Evolutionary conservation across 805 yeast species (phyloP).

Genomic region (Teunomyces barrocoloradensis): DNA sequence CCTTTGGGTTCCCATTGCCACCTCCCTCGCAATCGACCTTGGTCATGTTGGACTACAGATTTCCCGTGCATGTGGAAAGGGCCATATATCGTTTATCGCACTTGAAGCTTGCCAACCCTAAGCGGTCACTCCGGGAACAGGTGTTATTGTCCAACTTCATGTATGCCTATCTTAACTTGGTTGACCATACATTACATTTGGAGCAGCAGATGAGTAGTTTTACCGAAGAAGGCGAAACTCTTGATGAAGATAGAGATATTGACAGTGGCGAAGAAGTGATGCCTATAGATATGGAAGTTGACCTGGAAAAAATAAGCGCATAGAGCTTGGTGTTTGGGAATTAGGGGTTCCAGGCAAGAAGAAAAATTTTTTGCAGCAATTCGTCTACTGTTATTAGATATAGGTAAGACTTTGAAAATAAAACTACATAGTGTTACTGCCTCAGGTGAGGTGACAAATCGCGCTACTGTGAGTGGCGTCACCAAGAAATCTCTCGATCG

Average conservation of each 20-base stretch:
- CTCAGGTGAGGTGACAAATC: not conserved
- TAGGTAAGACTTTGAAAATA: not conserved
- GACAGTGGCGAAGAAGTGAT: constrained; percentile 11
- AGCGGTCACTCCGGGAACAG: constrained; percentile 87
- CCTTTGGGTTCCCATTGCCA: constrained; percentile 85
- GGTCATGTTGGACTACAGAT: constrained; percentile 78
- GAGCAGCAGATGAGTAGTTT: constrained; percentile 50
- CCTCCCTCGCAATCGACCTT: constrained; percentile 74
- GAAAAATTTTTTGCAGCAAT: not conserved
- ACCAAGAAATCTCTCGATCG: not conserved
- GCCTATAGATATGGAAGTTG: constrained; percentile 21
- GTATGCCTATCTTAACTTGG: constrained; percentile 94
- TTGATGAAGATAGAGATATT: constrained; percentile 12
- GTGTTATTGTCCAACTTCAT: constrained; percentile 92
- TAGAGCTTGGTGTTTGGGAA: not conserved
- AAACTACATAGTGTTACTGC: not conserved
- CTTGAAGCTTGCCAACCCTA: constrained; percentile 89
- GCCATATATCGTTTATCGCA: constrained; percentile 93
- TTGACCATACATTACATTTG: constrained; percentile 82
- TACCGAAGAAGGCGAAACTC: constrained; percentile 6
- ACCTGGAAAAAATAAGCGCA: not conserved
- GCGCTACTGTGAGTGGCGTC: not conserved
- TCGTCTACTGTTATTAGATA: not conserved
- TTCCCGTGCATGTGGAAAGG: constrained; percentile 93
- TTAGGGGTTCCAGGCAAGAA: not conserved